Percentiles rank a stretch among this genome's conserved stretches.
phyloP scores from a whole-genome alignment of 2,329 filamentous ascomycete species.

The Neofusicoccum ribis region DNA sequence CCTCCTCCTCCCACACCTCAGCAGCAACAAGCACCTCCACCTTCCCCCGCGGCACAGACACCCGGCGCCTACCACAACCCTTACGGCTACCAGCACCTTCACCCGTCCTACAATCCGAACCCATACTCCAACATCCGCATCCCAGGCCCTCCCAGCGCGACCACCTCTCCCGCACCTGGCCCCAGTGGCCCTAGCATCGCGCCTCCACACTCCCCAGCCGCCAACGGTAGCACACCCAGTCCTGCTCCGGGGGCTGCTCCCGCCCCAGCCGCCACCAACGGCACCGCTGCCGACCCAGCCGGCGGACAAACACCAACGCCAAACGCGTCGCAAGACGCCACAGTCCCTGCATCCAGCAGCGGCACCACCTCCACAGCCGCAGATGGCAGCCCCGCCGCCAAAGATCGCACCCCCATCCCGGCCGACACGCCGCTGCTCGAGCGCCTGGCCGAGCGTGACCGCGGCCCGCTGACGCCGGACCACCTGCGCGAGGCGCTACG shows the following conservation, averaged over 20 bases:
- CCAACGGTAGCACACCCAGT: neutral
- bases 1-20: slow-evolving; percentile 4
- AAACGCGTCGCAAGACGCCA: neutral
- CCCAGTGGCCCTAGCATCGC: neutral
- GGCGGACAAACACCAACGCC: slow-evolving; percentile 3
- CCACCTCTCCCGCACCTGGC: neutral
- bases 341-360: neutral
- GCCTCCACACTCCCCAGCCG: neutral
- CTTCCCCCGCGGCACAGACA: slow-evolving; percentile 24
- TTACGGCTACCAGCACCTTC: slow-evolving; percentile 22
- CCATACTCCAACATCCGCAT: slow-evolving; percentile 20
- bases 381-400: neutral
- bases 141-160: slow-evolving; percentile 4
- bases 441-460: slow-evolving; percentile 36
- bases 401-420: neutral
- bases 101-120: neutral
- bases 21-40: slow-evolving; percentile 33
- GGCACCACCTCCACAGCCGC: neutral
- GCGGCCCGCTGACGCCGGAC: slow-evolving; percentile 67
- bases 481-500: slow-evolving; percentile 73
- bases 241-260: neutral
- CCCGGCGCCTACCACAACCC: slow-evolving; percentile 30
- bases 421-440: slow-evolving; percentile 11
- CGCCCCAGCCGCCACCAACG: neutral
- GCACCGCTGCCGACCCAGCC: neutral